Percentiles rank a stretch among this genome's conserved stretches.
These are phyloP conservation scores for Cucurbita pepo DNA, from an alignment of 306 rosid species.

Conservation along the genomic window DNA sequence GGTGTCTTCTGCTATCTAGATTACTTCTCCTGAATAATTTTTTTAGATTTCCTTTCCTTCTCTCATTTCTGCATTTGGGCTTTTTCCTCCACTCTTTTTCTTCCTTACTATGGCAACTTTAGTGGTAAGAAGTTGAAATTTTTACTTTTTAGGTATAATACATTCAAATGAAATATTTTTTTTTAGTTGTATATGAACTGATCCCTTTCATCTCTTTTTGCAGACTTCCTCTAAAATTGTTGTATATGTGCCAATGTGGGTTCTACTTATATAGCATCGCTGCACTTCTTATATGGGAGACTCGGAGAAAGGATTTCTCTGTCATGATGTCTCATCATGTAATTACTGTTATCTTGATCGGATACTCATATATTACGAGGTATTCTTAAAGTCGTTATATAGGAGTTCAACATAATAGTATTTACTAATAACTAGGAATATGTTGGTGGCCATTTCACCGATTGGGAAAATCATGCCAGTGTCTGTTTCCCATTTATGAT, in stretches of 20 bases:
- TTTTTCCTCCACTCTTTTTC: not conserved
- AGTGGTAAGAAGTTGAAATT: not conserved
- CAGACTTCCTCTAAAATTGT: slow-evolving; percentile 62
- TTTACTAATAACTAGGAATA: not conserved
- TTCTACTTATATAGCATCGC: slow-evolving; percentile 81
- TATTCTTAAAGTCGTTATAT: slow-evolving; percentile 15
- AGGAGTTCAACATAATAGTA: not conserved
- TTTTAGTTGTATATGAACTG: slow-evolving; percentile 5
- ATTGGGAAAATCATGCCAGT: not conserved
- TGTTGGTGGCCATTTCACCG: not conserved
- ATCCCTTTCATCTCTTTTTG: slow-evolving; percentile 16
- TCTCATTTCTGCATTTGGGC: not conserved
- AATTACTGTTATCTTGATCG: slow-evolving; percentile 65
- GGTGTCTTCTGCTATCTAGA: not conserved
- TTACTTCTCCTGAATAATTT: not conserved
- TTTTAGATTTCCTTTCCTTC: not conserved
- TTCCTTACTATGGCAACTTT: not conserved
- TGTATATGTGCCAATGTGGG: slow-evolving; percentile 85
- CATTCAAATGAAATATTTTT: not conserved
- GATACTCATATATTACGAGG: slow-evolving; percentile 66
- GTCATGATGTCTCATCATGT: slow-evolving; percentile 98
- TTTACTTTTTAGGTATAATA: not conserved
- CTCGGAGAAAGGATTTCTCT: slow-evolving; percentile 86
- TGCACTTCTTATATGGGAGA: slow-evolving; percentile 89
- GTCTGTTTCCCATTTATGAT: not conserved